These are phyloP conservation scores for Turnera subulata DNA, from an alignment of 345 rosid species.

Conservation along the genomic window DNA sequence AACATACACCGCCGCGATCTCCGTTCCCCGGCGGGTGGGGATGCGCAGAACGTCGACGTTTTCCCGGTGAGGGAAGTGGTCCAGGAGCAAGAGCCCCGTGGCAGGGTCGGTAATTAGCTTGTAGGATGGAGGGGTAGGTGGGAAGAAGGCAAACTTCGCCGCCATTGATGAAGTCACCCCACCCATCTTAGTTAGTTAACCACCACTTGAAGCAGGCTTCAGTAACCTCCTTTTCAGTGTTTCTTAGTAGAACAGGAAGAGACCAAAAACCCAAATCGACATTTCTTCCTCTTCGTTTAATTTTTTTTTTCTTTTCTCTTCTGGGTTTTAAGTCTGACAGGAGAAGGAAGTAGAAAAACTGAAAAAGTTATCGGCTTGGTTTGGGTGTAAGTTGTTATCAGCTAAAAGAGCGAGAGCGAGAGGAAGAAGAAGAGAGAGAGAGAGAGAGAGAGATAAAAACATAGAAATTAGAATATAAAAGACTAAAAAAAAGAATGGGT, in stretches of 20 bases:
- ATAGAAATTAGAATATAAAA: no score
- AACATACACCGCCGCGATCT: conserved; percentile 77
- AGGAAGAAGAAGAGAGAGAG: not conserved
- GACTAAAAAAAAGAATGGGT: not conserved
- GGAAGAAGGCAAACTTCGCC: conserved; percentile 32
- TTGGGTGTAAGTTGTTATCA: not conserved
- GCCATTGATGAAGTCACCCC: conserved; percentile 37
- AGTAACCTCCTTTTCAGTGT: no score
- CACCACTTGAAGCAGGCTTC: not conserved
- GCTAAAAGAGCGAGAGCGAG: not conserved
- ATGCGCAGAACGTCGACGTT: conserved; percentile 26
- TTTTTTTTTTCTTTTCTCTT: conserved; percentile 1
- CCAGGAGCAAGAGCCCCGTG: conserved; percentile 18
- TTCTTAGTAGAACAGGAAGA: not conserved
- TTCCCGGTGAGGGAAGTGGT: conserved; percentile 24
- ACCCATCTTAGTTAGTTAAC: conserved; percentile 13
- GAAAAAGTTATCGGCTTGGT: no score
- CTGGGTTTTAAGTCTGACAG: no score
- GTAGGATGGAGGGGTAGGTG: conserved; percentile 30
- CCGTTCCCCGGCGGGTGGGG: conserved; percentile 70
- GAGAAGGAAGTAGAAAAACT: no score
- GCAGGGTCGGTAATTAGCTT: conserved; percentile 21
- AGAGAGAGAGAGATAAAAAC: not conserved
- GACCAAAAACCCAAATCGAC: conserved; percentile 1
- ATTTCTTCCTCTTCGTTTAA: not conserved